Evolutionary conservation across 352 stramenopile species (phyloP), one percentile per base, ranked within the genome.

Genomic region (Globisporangium recalcitrans): DNA sequence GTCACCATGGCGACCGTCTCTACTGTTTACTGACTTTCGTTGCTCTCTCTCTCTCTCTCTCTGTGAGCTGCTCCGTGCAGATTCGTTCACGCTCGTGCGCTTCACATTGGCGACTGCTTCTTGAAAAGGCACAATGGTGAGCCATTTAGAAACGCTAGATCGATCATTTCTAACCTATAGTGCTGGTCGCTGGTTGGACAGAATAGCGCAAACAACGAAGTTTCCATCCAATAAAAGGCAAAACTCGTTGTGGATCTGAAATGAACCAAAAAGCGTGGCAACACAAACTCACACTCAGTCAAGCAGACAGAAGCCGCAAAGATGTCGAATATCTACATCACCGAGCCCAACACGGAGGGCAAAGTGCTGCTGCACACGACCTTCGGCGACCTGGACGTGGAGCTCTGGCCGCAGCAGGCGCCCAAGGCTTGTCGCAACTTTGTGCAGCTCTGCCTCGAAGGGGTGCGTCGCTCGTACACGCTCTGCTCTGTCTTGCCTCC

Each of bases 271-370:
- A 51, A 51, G 44, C 19, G 44, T 3, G 44, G n/a, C 44, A 51
- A 51, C 16, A 5, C 38, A 46, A 46, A 21, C 8, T 2, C 34
- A 40, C 34, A 42, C 34, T 19, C 34, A 42, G 27, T 31, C 34
- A 46, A 16, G 8, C 38, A 46, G 2, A 46, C 6, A 46, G 1
- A 46, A 16, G 19, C 32, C 10, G 4, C 22, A 36, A 40, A 21
- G 22, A 99, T 99, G 97, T 98, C 91, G 34, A 96, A 94, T 70
- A 96, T 99, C 44, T 99, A 99, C 75, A 91, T 97, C 53, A 98
- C 93, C 2, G 97, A 99, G 82, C 97, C 97, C 22, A 77, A 86
- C 48, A 98, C 96, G 36, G 81, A 96, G 62, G 97, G 96, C 21
- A 98, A 98, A 66, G 93, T 99, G 54, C 75, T 99, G 26, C 77